Evolutionary conservation across 208 protist genomes (phyloP), one percentile per base, ranked within the genome.

Genomic region (Angomonas deanei): DNA sequence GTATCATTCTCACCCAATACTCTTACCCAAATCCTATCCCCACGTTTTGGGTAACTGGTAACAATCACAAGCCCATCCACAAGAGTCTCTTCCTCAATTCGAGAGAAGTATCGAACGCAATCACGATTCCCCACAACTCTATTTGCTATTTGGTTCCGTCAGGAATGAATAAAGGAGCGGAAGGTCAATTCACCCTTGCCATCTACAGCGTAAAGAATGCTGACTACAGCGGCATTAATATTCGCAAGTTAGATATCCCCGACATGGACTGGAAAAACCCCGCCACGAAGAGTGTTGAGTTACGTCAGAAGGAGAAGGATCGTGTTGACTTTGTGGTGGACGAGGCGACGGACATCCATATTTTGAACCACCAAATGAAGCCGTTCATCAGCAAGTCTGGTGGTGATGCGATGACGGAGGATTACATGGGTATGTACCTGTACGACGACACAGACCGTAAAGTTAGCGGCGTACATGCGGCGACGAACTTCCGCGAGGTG

Each of bases 401-500:
- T 26, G 73, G 76, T 33, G 81, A 93, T 70, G 77, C 81, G 13
- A 93, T 88, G 83, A 78, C 78, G 13, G 76, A 90, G 58, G 76
- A 93, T 54, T 93, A 76, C 66, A 73, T 90, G 65, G 86, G 86
- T 42, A 79, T 88, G 73, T 93, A 93, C 72, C 74, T 93, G 31
- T 90, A 93, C 74, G 74, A 88, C 59, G 73, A 80, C 48, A 70
- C 66, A 6, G 76, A 91, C 52, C 58, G 70, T 23, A 64, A 63
- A 19, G 74, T 93, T 21, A 59, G 64, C 38, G 83, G 80, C 36
- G 80, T 91, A 34, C 72, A 84, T 48, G 73, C 76, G 8, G 86
- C 86, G 17, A 93, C 83, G n/a, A 93, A 93, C 70, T 93, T 81
- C 58, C 82, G 86, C 17, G 86, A 93, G 49, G 86, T 79, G 15